These are phyloP conservation scores for Spathaspora boniae DNA, from an alignment of 805 yeast genomes.

Conservation along the genomic window DNA sequence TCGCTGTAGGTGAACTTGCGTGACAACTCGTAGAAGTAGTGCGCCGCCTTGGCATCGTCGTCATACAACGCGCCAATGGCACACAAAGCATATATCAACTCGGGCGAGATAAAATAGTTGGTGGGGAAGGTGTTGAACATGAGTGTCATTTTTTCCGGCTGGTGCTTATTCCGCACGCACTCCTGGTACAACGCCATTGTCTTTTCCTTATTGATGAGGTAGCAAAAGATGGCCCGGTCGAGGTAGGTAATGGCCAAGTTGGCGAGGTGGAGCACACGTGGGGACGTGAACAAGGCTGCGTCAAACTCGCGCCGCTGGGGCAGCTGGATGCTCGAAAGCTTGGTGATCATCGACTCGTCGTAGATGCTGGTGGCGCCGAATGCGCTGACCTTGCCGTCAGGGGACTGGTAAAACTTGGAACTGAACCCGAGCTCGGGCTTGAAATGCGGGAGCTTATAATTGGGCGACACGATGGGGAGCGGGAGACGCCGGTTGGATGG, in stretches of 20 bases:
- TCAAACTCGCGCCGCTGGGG: too few relatives aligned
- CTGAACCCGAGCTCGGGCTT: slow-evolving; percentile 1
- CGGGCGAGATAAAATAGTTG: slow-evolving; percentile 6
- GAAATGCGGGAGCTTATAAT: background rate
- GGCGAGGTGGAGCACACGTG: slow-evolving; percentile 1
- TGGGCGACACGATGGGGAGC: slow-evolving; percentile 2
- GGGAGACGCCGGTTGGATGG: slow-evolving; percentile 1
- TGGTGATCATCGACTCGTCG: slow-evolving; percentile 3
- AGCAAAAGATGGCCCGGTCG: slow-evolving; percentile 1
- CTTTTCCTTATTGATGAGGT: background rate
- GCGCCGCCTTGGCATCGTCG: slow-evolving; percentile 1
- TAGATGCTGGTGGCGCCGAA: slow-evolving; percentile 2
- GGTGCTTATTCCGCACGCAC: background rate
- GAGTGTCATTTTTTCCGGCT: background rate
- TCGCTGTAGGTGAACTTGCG: background rate
- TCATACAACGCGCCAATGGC: slow-evolving; percentile 2
- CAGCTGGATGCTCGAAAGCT: too few relatives aligned
- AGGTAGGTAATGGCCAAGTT: slow-evolving; percentile 1
- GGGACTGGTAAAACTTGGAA: background rate
- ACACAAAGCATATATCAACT: slow-evolving; percentile 4
- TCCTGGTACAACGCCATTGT: background rate
- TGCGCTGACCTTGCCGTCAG: slow-evolving; percentile 3
- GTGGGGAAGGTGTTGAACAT: slow-evolving; percentile 1
- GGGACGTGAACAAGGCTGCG: slow-evolving; percentile 1
- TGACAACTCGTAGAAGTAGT: background rate